Percentiles rank a stretch among this genome's conserved stretches.
phyloP scores from a whole-genome alignment of 2,329 filamentous ascomycete species.

The Aspergillus calidoustus region DNA sequence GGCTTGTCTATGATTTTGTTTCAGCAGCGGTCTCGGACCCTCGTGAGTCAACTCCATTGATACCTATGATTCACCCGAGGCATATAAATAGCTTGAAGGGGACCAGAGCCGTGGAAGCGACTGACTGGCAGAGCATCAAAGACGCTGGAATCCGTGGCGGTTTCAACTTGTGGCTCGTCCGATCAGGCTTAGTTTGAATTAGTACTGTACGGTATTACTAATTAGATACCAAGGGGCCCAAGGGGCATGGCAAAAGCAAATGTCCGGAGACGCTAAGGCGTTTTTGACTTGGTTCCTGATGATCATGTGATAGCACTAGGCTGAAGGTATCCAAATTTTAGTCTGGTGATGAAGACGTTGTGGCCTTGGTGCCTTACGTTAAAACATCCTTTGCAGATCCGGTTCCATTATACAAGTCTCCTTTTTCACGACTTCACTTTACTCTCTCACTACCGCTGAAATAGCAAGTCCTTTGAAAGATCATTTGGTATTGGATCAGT shows the following conservation, averaged over 20 bases:
- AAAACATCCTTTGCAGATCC: background rate
- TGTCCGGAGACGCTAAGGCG: background rate
- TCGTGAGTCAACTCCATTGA: background rate
- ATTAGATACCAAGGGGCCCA: background rate
- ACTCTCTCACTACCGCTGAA: background rate
- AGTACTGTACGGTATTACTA: background rate
- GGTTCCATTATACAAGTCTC: background rate
- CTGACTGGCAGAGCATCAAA: constrained; percentile 1
- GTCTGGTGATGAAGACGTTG: too few species aligned
- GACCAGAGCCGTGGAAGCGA: background rate
- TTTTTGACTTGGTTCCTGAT: constrained; percentile 4
- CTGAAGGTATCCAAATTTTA: background rate
- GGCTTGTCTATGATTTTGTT: background rate
- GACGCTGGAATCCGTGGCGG: constrained; percentile 6
- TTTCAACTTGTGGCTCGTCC: constrained; percentile 4
- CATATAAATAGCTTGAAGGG: constrained; percentile 5
- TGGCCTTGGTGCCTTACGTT: constrained; percentile 6
- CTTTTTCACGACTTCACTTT: background rate
- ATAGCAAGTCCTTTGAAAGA: background rate
- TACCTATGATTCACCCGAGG: background rate
- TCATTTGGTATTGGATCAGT: background rate
- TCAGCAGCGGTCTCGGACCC: background rate
- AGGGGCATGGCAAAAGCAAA: background rate
- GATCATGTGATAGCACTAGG: constrained; percentile 2
- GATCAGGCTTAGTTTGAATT: constrained; percentile 11